Percentiles rank a stretch among this genome's conserved stretches.
phyloP scores from a whole-genome alignment of 768 basidiomycete species.

The Serendipita sp. region DNA sequence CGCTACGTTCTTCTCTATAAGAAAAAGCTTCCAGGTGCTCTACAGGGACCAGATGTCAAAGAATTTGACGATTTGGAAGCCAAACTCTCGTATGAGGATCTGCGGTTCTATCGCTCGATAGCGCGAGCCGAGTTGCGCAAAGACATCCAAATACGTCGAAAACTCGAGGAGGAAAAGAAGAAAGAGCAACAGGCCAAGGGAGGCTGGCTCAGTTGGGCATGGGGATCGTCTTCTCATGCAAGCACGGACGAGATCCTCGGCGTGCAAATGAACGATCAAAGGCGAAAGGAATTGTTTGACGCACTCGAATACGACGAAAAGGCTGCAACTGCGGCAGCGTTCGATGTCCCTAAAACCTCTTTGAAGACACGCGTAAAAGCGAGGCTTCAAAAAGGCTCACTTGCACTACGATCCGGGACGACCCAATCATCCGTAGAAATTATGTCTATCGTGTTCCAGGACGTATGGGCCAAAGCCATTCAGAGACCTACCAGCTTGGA shows the following conservation, averaged over 20 bases:
- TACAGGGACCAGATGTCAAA: constrained; percentile 20
- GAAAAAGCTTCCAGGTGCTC: constrained; percentile 37
- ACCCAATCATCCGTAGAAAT: constrained; percentile 47
- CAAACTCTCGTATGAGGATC: constrained; percentile 83
- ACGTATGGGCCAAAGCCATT: constrained; percentile 65
- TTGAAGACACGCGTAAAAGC: constrained; percentile 60
- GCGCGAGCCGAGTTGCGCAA: constrained; percentile 77
- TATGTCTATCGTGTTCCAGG: constrained; percentile 73
- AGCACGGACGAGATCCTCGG: constrained; percentile 41
- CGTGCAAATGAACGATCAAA: constrained; percentile 70
- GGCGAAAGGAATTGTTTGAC: constrained; percentile 77
- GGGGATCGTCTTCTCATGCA: constrained; percentile 40
- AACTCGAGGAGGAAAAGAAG: constrained; percentile 51
- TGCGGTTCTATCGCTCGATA: constrained; percentile 93
- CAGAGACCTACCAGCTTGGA: constrained; percentile 83
- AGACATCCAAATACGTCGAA: constrained; percentile 53
- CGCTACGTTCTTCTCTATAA: neutral
- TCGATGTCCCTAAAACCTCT: constrained; percentile 63
- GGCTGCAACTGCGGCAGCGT: constrained; percentile 46
- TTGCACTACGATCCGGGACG: constrained; percentile 64
- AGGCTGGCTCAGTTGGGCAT: constrained; percentile 49
- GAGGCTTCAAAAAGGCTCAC: constrained; percentile 74
- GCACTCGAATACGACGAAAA: constrained; percentile 87
- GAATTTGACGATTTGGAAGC: constrained; percentile 49
- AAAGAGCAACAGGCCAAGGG: constrained; percentile 33